Base-by-base conservation (phyloP, 768 basidiomycete species). In the Serendipita indica region DNA sequence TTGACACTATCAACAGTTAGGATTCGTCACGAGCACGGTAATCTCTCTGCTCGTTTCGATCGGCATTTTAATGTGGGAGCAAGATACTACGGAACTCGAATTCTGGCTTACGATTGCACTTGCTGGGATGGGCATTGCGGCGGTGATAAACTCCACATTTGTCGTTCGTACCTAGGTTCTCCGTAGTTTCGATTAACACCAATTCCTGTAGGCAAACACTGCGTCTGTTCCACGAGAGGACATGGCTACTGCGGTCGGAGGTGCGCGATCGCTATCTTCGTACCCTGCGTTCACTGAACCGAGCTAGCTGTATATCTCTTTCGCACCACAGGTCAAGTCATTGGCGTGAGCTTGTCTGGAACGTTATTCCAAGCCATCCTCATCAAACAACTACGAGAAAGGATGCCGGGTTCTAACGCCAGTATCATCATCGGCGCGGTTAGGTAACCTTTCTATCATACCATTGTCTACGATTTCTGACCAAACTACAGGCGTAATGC, bases 301-400 rank as follows among this genome's bases (percentile, higher is more conserved):
- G n/a, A n/a, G n/a, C 41, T 64, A 94, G 91, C 93, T 65, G 87
- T 87, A 32, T 98, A 98, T 70, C 75, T 96, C 49, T 94, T 93
- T 75, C 76, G 93, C 62, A 92, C 90, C 5, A 86, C 89, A 16
- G 93, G 93, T 2, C 94, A 97, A 73, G 96, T 96, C 20, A 77
- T 97, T 58, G 96, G 94, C 33, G 94, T 99, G 57, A 87, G 88
- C 65, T 73, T 93, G 45, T 83, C 83, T 64, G 88, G 90, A 20
- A 84, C 89, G 0, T 69, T 98, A 27, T 72, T 93, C 32, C 94
- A 99, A 70, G 78, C 79, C 3, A 76, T 94, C 33, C 75, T 99
- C 37, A 71, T 83, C 28, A 69, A 73, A 49, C 80, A 87, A 66
- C 73, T 99, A 58, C 78, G 79, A 59, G 71, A 76, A 61, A 78